phyloP scores from a whole-genome alignment of 2,329 filamentous ascomycete genomes.

The Coniochaeta prunicola region DNA sequence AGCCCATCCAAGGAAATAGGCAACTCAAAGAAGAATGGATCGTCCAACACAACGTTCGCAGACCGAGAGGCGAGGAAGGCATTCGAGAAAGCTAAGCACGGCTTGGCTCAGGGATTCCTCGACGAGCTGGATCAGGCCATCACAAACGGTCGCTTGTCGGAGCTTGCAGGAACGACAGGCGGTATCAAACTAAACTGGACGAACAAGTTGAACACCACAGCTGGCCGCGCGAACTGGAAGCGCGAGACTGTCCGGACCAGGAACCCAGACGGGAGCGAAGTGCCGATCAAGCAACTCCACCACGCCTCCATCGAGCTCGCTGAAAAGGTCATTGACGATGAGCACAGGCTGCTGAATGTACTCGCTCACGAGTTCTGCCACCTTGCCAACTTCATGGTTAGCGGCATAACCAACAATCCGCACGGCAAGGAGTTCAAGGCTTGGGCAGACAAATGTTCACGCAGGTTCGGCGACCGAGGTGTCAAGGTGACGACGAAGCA shows the following conservation, averaged over 20 bases:
- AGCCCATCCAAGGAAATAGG: constrained; percentile 3
- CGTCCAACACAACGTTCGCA: constrained; percentile 20
- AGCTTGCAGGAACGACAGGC: constrained; percentile 55
- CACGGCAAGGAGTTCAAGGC: constrained; percentile 80
- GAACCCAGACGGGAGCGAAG: constrained; percentile 9
- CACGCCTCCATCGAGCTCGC: constrained; percentile 84
- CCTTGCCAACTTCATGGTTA: constrained; percentile 84
- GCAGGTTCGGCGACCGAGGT: constrained; percentile 51
- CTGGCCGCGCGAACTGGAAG: constrained; percentile 68
- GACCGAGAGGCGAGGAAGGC: constrained; percentile 42
- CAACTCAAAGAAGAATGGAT: constrained; percentile 17
- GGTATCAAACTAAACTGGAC: constrained; percentile 68
- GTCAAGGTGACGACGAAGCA: constrained; percentile 86
- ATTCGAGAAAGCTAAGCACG: constrained; percentile 56
- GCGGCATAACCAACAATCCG: constrained; percentile 64
- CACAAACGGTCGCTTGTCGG: constrained; percentile 49
- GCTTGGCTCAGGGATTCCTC: constrained; percentile 58
- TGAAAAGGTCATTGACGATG: constrained; percentile 76
- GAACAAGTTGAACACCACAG: constrained; percentile 73
- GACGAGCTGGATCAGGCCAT: constrained; percentile 60
- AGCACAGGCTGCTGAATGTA: constrained; percentile 74
- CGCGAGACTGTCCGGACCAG: constrained; percentile 43
- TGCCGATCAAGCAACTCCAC: constrained; percentile 30
- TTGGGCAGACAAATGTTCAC: constrained; percentile 54
- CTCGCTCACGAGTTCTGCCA: constrained; percentile 98